These are phyloP conservation scores for Plantago major DNA, from an alignment of 257 asterid species.

Conservation along the genomic window DNA sequence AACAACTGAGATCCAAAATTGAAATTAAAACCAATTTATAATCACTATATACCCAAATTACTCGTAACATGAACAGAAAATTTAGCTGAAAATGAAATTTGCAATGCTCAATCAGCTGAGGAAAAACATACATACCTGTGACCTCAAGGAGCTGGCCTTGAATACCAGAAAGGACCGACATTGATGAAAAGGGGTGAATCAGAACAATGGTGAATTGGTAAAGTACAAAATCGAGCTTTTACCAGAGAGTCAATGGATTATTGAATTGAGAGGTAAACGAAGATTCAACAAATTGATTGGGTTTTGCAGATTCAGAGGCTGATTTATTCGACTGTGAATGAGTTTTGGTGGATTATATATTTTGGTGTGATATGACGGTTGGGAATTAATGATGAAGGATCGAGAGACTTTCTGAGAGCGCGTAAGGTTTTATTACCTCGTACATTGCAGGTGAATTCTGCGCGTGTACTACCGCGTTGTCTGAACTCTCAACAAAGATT, in stretches of 20 bases:
- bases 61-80: not conserved
- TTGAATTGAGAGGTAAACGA: not conserved
- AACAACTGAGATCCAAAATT: constrained; percentile 51
- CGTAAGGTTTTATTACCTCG: not conserved
- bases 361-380: no score
- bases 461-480: not conserved
- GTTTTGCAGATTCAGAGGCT: no score
- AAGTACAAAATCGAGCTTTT: not conserved
- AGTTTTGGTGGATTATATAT: not conserved
- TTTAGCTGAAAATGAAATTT: no score
- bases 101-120: no score
- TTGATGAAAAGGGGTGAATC: constrained; percentile 21
- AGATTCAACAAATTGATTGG: no score
- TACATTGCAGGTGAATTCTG: not conserved
- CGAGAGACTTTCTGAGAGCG: not conserved
- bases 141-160: constrained; percentile 91
- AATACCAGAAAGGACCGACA: constrained; percentile 66
- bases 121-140: constrained; percentile 58
- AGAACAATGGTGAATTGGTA: not conserved
- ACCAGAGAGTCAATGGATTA: not conserved
- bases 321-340: no score
- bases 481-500: no score
- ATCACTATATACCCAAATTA: not conserved
- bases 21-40: not conserved
- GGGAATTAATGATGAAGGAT: not conserved